Evolutionary conservation across 345 rosid genomes (phyloP).

Genomic region (Punica granatum): DNA sequence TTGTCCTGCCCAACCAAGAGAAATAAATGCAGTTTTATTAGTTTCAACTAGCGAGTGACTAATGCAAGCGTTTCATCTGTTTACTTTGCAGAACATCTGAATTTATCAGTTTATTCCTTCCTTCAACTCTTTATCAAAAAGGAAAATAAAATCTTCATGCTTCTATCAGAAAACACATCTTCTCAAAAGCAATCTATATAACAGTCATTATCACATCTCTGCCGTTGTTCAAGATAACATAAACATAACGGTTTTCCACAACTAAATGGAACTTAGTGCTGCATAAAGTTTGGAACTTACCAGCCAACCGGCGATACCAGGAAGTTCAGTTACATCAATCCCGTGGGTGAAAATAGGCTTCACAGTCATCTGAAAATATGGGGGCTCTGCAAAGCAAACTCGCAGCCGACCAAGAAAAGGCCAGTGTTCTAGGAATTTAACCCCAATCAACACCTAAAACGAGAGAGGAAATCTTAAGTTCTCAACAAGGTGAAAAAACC

Average conservation of each 20-base stretch:
- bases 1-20: slow-evolving; percentile 55
- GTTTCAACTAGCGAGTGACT: background rate
- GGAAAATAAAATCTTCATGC: background rate
- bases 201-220: background rate
- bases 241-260: background rate
- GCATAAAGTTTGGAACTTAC: slow-evolving; percentile 35
- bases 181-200: background rate
- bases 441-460: slow-evolving; percentile 79
- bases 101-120: background rate
- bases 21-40: background rate
- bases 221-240: background rate
- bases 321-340: slow-evolving; percentile 80
- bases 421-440: slow-evolving; percentile 78
- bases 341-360: slow-evolving; percentile 80
- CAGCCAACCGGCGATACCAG: slow-evolving; percentile 98
- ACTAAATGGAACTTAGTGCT: background rate
- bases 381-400: slow-evolving; percentile 96
- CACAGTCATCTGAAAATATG: slow-evolving; percentile 92
- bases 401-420: slow-evolving; percentile 88
- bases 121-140: background rate
- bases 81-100: background rate
- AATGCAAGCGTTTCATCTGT: background rate
- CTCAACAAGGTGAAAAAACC: background rate
- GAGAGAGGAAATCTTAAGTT: slow-evolving; percentile 4
- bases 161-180: background rate